Evolutionary conservation across 1,284 basidiomycete genomes (phyloP), one percentile per base, ranked within the genome.

Genomic region (Trametes versicolor): DNA sequence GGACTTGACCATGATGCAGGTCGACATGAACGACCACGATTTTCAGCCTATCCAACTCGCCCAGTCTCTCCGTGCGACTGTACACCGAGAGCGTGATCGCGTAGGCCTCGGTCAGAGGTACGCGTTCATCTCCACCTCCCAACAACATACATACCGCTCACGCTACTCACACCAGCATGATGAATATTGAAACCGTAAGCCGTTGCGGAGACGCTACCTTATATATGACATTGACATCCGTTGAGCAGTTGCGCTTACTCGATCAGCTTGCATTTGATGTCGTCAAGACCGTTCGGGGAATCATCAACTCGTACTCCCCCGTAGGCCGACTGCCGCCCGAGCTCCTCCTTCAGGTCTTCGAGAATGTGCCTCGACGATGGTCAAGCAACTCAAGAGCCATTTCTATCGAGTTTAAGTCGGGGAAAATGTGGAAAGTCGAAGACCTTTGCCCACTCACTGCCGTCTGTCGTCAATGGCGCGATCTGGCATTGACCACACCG

Each of bases 391-490:
- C 7, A 7, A 17, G 29, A 27, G 5, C 27, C 2, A 19, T 13
- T 17, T 1, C 7, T 5, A 17, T 15, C 48, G 17, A 8, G 4
- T 29, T 32, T 17, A 21, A 1, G 3, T 50, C 15, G 1, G 25
- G 15, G 7, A 29, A 27, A 3, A 12, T 53, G 36, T 9, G 25
- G 27, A 37, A 12, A 9, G 12, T 36, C 19, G n/a, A 19, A 19
- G n/a, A 23, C 13, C 32, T 52, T 3, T 13, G 8, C 4, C 51
- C 51, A 4, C 51, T 52, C 19, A 52, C 51, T 17, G 32, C 32
- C 21, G 51, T 52, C 6, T 52, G 51, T 19, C 15, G 34, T 8
- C 51, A 21, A 19, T 52, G 51, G 51, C 51, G 51, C 19, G 34
- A 36, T 4, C 7, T 52, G 12, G 34, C 34, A 2, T 32, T 52